A percentile compares a stretch with the other conserved stretches of the same genome.
phyloP scores from a whole-genome alignment of 164 flowering plant species.

The Stephania japonica region DNA sequence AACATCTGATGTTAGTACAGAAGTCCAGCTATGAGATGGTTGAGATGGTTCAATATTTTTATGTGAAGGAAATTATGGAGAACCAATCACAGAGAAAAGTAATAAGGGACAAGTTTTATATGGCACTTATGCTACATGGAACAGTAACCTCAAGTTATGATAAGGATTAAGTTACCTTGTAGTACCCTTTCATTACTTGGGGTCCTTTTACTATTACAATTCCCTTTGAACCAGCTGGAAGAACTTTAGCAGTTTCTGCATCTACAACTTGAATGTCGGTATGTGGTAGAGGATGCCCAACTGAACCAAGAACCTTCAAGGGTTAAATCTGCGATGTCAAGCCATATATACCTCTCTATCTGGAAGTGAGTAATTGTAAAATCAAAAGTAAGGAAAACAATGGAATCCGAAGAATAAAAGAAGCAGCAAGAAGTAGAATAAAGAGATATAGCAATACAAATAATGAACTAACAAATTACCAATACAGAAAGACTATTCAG shows the following conservation, averaged over 20 bases:
- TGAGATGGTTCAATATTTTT: too few species aligned
- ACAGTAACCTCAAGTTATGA: background rate
- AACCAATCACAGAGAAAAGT: too few species aligned
- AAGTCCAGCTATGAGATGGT: too few species aligned
- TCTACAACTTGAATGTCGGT: conserved; percentile 77
- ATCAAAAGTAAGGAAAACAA: background rate
- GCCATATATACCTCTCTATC: conserved; percentile 22
- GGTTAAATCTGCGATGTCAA: conserved; percentile 22
- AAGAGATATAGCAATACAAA: background rate
- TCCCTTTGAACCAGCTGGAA: conserved; percentile 74
- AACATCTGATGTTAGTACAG: too few species aligned
- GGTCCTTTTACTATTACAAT: conserved; percentile 79
- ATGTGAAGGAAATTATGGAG: too few species aligned
- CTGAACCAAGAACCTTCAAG: conserved; percentile 85
- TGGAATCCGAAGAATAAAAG: background rate
- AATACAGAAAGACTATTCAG: background rate
- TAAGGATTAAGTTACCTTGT: conserved; percentile 46
- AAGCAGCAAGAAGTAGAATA: background rate
- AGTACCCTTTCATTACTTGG: conserved; percentile 92
- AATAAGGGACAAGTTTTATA: too few species aligned
- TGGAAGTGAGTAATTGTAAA: background rate
- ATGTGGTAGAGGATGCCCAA: conserved; percentile 67
- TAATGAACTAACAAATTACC: background rate
- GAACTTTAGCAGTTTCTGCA: conserved; percentile 56
- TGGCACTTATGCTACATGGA: background rate